These are phyloP conservation scores for Escallonia herrerae DNA, from an alignment of 129 eudicot species.

Conservation along the genomic window DNA sequence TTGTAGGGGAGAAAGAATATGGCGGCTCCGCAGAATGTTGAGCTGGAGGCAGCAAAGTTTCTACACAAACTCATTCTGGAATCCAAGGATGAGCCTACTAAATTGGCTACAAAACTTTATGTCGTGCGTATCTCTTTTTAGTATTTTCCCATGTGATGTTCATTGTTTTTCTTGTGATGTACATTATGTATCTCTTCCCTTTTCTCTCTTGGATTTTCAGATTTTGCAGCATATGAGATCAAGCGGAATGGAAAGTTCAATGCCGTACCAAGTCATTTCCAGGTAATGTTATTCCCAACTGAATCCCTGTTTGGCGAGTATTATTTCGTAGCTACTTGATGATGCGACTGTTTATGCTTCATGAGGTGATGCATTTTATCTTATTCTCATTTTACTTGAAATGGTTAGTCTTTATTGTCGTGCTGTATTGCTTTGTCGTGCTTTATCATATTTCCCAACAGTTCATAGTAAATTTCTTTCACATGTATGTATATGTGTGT, in stretches of 20 bases:
- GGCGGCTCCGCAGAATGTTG: slow-evolving; percentile 83
- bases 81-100: slow-evolving; percentile 89
- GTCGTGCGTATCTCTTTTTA: slow-evolving; percentile 49
- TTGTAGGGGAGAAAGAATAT: slow-evolving; percentile 23
- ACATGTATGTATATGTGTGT: background rate
- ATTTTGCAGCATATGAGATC: slow-evolving; percentile 96
- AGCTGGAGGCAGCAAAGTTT: slow-evolving; percentile 95
- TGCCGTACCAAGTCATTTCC: slow-evolving; percentile 98
- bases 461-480: background rate
- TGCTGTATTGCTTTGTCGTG: background rate
- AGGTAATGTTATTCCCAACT: slow-evolving; percentile 40
- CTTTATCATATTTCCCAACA: background rate
- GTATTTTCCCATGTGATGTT: background rate
- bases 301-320: slow-evolving; percentile 5
- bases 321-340: slow-evolving; percentile 2
- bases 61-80: slow-evolving; percentile 95
- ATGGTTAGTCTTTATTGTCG: background rate
- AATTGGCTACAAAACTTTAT: slow-evolving; percentile 95
- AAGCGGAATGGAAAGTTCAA: slow-evolving; percentile 93
- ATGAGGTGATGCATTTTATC: background rate
- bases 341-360: background rate
- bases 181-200: background rate
- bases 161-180: background rate
- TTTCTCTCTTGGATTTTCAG: slow-evolving; percentile 29
- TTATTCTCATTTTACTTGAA: background rate